Evolutionary conservation across 2,329 filamentous ascomycete species (phyloP), one percentile per base, ranked within the genome.

Genomic region (Mycosphaerelloides madeirae): DNA sequence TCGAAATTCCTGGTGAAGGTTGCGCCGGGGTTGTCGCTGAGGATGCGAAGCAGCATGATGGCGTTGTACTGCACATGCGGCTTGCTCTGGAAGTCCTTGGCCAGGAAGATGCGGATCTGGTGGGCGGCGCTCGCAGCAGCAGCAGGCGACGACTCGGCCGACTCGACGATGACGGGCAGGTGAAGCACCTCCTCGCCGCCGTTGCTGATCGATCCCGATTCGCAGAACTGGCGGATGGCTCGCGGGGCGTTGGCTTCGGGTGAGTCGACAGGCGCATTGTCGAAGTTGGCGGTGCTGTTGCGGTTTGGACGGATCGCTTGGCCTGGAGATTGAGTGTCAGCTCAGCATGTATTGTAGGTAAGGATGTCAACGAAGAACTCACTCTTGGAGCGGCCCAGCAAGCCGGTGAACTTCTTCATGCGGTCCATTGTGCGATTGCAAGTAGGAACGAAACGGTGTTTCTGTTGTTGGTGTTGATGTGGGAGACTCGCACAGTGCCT

Each of bases 1-100:
- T 96, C 90, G 32, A 97, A 68, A 64, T 95, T 90, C 55, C 85
- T 79, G n/a, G 91, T 95, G 61, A 98, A 98, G 1, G 82, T 88
- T 41, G 78, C 77, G 22, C 91, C 91, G 0, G 93, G 93, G 64
- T 98, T 96, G 66, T 97, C 90, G 56, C 83, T 77, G 54, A 98
- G 73, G 60, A 98, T 98, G 50, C 91, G 84, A 56, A 94, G 76
- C 44, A 98, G 78, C 93, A 97, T 97, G 60, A 97, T 82, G 52
- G 88, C 85, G 70, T 97, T 96, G 76, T 96, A 97, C 67, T 97
- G 91, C 56, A 83, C 81, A 58, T 85, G 81, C 8, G 87, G 80
- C 34, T 74, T 68, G n/a, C 44, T 34, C 28, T 63, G 63, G 53
- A 68, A 74, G 67, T 87, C 81, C 35, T 90, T 85, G 57, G 80